Evolutionary conservation across 176 grass and related monocot genomes (phyloP), one percentile per base, ranked within the genome.

Genomic region (Canna indica): DNA sequence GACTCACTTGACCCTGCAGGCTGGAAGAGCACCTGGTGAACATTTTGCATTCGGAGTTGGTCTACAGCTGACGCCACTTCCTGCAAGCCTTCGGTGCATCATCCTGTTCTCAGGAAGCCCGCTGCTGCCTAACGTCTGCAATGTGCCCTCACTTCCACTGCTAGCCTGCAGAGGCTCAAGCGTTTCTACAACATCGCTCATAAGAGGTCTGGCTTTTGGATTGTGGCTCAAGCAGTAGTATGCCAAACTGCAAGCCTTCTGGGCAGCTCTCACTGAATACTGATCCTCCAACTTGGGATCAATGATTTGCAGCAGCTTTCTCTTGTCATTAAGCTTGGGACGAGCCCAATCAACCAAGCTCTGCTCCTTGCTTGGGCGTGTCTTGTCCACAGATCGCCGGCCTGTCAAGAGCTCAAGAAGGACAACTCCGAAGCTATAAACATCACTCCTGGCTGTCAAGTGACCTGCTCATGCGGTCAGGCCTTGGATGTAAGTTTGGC

Each of bases 191-290:
- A 97, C 84, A 1, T 97, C 94, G 8, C 94, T 97, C 94, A 93
- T 97, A 4, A 97, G 86, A 9, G 94, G 94, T 69, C 88, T 82
- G 5, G 94, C 94, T 77, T 97, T 97, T 32, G 89, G 89, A 72
- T 97, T 97, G 20, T 93, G 84, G 80, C 82, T 97, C 72, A 97
- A 42, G 89, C 94, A 97, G 80, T 97, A 97, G 79, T 84, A 97
- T 3, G 94, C 94, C 5, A 97, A 86, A 67, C 88, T 90, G 70
- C 94, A 97, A 14, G 94, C 89, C 64, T 97, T 97, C 79, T 97
- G 89, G 24, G 94, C 94, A 31, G 81, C 84, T 79, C 77, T 77
- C 30, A 76, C 82, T 0, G 94, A 87, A 41, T 92, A 97, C 64
- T 97, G 88, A 16, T 77, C 83, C 71, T 96, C 92, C 70, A 96